These are phyloP conservation scores for Salvia miltiorrhiza DNA, from an alignment of 257 asterid genomes.

Conservation along the genomic window DNA sequence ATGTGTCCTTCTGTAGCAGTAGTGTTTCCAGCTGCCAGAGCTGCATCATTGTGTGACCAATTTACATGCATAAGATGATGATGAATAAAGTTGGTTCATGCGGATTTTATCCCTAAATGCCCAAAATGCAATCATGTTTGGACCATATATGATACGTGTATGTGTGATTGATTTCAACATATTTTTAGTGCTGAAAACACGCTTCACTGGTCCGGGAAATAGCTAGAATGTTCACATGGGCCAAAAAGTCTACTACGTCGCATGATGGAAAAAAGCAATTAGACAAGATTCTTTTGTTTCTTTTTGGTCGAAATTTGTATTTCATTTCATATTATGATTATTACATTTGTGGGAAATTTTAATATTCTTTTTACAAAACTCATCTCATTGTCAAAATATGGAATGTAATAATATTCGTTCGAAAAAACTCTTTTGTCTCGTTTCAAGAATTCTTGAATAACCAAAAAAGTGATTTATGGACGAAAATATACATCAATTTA, in stretches of 20 bases:
- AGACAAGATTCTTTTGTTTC: background rate
- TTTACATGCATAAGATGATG: slow-evolving; percentile 34
- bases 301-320: background rate
- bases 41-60: slow-evolving; percentile 55
- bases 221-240: slow-evolving; percentile 52
- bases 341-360: no score
- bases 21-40: slow-evolving; percentile 99
- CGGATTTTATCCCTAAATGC: slow-evolving; percentile 4
- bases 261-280: background rate
- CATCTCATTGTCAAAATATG: no score
- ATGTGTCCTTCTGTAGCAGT: slow-evolving; percentile 89
- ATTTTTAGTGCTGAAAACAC: slow-evolving; percentile 55
- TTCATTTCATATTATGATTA: background rate
- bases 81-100: slow-evolving; percentile 36
- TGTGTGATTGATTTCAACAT: slow-evolving; percentile 13
- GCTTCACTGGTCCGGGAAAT: slow-evolving; percentile 33
- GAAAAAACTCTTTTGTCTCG: no score
- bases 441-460: no score
- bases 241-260: slow-evolving; percentile 8
- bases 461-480: no score
- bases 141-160: slow-evolving; percentile 21
- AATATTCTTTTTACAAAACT: no score
- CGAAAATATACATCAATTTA: no score
- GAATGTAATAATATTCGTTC: no score
- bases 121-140: slow-evolving; percentile 24